phyloP scores from a whole-genome alignment of 2,329 filamentous ascomycete genomes.

The Pseudogymnoascus sp. region DNA sequence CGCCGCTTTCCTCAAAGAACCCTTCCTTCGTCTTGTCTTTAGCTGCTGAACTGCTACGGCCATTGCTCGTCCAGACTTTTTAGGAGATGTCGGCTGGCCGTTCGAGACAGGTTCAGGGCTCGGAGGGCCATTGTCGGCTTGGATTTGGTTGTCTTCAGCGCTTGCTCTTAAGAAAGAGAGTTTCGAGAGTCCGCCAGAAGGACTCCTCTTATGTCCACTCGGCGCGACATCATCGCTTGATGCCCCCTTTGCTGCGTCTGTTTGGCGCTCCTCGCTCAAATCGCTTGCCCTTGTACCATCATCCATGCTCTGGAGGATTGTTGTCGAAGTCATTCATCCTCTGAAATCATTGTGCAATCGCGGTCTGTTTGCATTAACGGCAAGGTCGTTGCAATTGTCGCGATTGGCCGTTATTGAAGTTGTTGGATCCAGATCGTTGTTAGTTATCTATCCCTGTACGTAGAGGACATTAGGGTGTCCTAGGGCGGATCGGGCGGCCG shows the following conservation, averaged over 20 bases:
- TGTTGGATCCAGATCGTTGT: background rate
- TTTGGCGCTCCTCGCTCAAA: conserved; percentile 7
- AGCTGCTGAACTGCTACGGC: conserved; percentile 34
- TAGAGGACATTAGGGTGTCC: background rate
- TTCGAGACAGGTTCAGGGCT: conserved; percentile 26
- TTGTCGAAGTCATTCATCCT: conserved; percentile 6
- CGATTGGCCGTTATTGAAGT: background rate
- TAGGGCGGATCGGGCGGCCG: conserved; percentile 2
- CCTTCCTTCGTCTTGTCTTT: conserved; percentile 62
- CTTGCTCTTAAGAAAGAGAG: conserved; percentile 58
- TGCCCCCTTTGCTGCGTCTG: background rate
- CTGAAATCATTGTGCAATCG: conserved; percentile 3
- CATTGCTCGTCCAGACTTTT: conserved; percentile 26
- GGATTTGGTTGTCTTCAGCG: conserved; percentile 29
- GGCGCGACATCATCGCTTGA: background rate
- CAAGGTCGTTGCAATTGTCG: background rate
- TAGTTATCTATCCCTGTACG: background rate
- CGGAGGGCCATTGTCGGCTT: conserved; percentile 17
- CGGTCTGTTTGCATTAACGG: background rate
- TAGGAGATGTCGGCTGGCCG: conserved; percentile 21
- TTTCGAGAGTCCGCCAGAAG: conserved; percentile 51
- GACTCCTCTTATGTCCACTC: conserved; percentile 23
- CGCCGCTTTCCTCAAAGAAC: conserved; percentile 80
- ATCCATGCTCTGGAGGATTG: conserved; percentile 10
- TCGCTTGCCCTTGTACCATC: conserved; percentile 7